A percentile compares a stretch with the other conserved stretches of the same genome.
Conservation (phyloP, 495 filamentous ascomycete genomes). For the Darksidea phi region DNA sequence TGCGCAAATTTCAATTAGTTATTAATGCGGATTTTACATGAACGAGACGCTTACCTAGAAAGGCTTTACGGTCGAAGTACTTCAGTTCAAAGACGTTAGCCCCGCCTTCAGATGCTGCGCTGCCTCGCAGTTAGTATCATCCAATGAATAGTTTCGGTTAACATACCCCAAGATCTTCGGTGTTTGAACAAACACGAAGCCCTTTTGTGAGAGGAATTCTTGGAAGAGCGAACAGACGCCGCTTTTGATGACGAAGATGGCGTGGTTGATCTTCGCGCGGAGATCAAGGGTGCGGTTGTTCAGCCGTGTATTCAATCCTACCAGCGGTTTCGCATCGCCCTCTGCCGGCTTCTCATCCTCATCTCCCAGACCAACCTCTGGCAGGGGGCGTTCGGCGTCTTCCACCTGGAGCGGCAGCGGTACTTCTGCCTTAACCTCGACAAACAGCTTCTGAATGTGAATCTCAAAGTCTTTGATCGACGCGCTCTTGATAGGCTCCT, state of each 20-base stretch:
- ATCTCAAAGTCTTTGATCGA: slow-evolving; percentile 75
- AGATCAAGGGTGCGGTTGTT: slow-evolving; percentile 49
- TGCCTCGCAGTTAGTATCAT: too few species aligned
- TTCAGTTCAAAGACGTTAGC: slow-evolving; percentile 48
- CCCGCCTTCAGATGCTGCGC: slow-evolving; percentile 47
- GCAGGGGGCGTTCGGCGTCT: slow-evolving; percentile 45
- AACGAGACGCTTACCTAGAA: too few species aligned
- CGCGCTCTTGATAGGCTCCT: slow-evolving; percentile 74
- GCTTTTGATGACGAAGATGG: slow-evolving; percentile 48
- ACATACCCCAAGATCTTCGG: slow-evolving; percentile 48
- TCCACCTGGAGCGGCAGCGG: slow-evolving; percentile 62
- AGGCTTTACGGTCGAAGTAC: slow-evolving; percentile 47
- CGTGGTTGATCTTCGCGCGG: slow-evolving; percentile 44
- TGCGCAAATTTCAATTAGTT: too few species aligned
- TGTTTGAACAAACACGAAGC: slow-evolving; percentile 44
- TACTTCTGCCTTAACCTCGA: slow-evolving; percentile 63
- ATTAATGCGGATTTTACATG: too few species aligned
- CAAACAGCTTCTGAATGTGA: slow-evolving; percentile 74
- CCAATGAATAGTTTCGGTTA: too few species aligned
- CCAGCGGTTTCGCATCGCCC: slow-evolving; percentile 42
- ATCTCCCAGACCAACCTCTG: slow-evolving; percentile 40
- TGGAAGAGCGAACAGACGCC: slow-evolving; percentile 45
- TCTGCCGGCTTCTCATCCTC: slow-evolving; percentile 35
- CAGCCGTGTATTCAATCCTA: slow-evolving; percentile 45
- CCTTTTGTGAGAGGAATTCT: slow-evolving; percentile 42